Base-by-base conservation (phyloP, 495 filamentous ascomycete genomes). In the Trichoderma orchidacearum region DNA sequence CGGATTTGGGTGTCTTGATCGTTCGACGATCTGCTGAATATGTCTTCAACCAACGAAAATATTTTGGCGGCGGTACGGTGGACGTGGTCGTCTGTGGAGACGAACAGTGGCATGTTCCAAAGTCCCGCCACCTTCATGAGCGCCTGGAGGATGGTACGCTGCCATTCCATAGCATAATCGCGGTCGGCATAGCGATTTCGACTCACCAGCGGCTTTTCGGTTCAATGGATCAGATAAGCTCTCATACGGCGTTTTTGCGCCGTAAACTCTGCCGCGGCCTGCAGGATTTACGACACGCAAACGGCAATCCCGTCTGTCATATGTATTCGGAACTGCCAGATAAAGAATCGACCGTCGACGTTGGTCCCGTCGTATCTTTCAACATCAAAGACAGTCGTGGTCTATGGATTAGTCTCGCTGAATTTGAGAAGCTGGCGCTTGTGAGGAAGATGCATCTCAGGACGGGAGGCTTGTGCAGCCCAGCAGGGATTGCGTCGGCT, bases 11-110 rank as follows among this genome's bases (percentile, higher is more conserved):
- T 6, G 92, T 85, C 3, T 72, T 97, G 65, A 85, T 97, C 54
- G 84, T 96, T 8, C 79, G 85, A 38, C 89, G 89, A 58, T 75
- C 75, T 31, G 77, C 85, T n/a, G 81, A 75, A 0, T 63, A 71
- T 23, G 71, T 86, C 1, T 80, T 96, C 38, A 67, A 72, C 35
- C 71, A 75, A 25, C 80, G 89, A 41, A 79, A 70, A 60, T 97
- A 92, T 63, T 97, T 97, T 66, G 92, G 92, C 2, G 92, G 92
- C n/a, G 92, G 92, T 5, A 97, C 92, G 0, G 91, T 96, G 1
- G 90, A 95, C 60, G 86, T 93, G 79, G 75, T 82, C 13, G 63
- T 77, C 12, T 82, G 72, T 48, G 63, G 73, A 25, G 80, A 74
- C 59, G 82, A 83, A 59, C 75, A 78, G 56, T 94, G 86, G 84